Evolutionary conservation across 2,329 filamentous ascomycete genomes (phyloP).

Genomic region (Hypoxylon sp.): DNA sequence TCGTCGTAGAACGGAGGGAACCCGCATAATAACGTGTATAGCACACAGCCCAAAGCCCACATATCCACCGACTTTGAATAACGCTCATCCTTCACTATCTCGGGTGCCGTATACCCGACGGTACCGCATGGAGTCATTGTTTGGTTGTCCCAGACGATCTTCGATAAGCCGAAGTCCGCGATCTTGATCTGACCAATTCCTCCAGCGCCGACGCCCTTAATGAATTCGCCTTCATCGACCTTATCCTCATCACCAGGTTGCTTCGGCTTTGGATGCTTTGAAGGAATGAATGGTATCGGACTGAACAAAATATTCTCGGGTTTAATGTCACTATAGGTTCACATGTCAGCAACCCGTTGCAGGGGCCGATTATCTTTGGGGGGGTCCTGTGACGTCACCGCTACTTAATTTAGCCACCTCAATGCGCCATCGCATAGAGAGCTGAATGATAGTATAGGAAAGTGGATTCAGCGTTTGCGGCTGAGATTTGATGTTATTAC

Average conservation of each 20-base stretch:
- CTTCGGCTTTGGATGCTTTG: slow-evolving; percentile 83
- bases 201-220: slow-evolving; percentile 83
- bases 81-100: slow-evolving; percentile 98
- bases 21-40: slow-evolving; percentile 96
- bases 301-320: slow-evolving; percentile 97
- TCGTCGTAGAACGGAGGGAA: slow-evolving; percentile 99
- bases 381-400: slow-evolving; percentile 38
- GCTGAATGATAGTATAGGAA: slow-evolving; percentile 8
- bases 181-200: slow-evolving; percentile 98
- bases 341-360: slow-evolving; percentile 40
- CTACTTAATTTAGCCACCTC: slow-evolving; percentile 39
- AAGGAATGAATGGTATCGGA: slow-evolving; percentile 84
- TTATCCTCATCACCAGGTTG: slow-evolving; percentile 96
- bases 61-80: slow-evolving; percentile 99
- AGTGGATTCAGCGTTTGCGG: slow-evolving; percentile 12
- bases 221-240: slow-evolving; percentile 94
- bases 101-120: slow-evolving; percentile 96
- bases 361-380: slow-evolving; percentile 7
- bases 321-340: slow-evolving; percentile 85
- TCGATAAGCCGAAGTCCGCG: slow-evolving; percentile 96
- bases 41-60: slow-evolving; percentile 97
- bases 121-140: slow-evolving; percentile 99
- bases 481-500: slow-evolving; percentile 53
- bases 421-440: slow-evolving; percentile 42
- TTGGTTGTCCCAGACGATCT: slow-evolving; percentile 97